Percentiles rank a stretch among this genome's conserved stretches.
Evolutionary conservation across 1,284 basidiomycete genomes (phyloP).

Genomic region (Vanrija sp.): DNA sequence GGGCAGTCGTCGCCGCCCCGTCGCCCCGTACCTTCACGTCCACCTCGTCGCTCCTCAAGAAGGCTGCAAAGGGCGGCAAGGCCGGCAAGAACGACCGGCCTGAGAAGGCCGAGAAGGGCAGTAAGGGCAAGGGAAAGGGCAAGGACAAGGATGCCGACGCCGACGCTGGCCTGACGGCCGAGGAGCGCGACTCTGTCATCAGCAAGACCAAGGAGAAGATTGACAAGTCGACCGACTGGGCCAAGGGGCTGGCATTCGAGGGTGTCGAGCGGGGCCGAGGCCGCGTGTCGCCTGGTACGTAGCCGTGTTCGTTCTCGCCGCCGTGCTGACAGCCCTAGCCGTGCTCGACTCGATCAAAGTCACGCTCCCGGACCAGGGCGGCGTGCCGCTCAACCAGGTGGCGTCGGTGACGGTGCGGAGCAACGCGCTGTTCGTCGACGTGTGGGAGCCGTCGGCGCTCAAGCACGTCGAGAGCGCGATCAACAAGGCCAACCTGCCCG

Average conservation of each 20-base stretch:
- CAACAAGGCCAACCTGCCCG: conserved; percentile 46
- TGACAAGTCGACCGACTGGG: conserved; percentile 44
- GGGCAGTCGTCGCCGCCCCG: background rate
- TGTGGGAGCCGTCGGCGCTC: conserved; percentile 39
- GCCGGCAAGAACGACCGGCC: conserved; percentile 5
- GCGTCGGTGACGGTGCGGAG: conserved; percentile 42
- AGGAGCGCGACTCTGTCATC: conserved; percentile 6
- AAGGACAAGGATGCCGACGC: conserved; percentile 21
- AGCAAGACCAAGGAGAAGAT: conserved; percentile 7
- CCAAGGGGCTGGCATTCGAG: conserved; percentile 39
- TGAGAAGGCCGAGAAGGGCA: conserved; percentile 6
- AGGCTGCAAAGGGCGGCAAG: conserved; percentile 18
- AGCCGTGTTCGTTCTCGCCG: too few relatives aligned
- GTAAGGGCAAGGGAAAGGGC: conserved; percentile 15
- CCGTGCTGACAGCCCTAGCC: conserved; percentile 22
- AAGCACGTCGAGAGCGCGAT: conserved; percentile 47
- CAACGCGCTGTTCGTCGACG: conserved; percentile 39
- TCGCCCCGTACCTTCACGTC: conserved; percentile 22
- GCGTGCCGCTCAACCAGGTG: conserved; percentile 36
- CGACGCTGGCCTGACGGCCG: conserved; percentile 6
- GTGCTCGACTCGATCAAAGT: conserved; percentile 45
- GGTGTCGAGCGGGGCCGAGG: conserved; percentile 46
- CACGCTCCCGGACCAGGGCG: conserved; percentile 25
- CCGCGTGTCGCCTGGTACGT: conserved; percentile 43
- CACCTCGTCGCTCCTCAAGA: conserved; percentile 24